Conservation (phyloP, 1,139 yeast genomes). For the Pichia sp. region DNA sequence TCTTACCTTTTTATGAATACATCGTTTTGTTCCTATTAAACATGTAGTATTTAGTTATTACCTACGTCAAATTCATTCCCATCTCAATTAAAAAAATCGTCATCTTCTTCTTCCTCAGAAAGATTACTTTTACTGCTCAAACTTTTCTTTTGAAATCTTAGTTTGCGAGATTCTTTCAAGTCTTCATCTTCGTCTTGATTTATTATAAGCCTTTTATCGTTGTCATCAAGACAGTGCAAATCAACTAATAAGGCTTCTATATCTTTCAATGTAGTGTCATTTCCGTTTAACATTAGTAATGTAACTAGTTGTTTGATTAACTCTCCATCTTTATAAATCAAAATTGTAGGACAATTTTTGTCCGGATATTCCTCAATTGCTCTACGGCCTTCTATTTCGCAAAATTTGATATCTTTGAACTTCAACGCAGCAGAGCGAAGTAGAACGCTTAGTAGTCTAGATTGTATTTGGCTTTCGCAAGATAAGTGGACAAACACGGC, state of each 20-base stretch:
- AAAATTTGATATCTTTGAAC: slow-evolving; percentile 80
- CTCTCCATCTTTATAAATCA: slow-evolving; percentile 71
- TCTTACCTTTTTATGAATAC: neutral
- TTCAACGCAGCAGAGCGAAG: slow-evolving; percentile 50
- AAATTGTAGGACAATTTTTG: slow-evolving; percentile 81
- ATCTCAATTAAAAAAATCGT: slow-evolving; percentile 39
- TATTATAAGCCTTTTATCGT: slow-evolving; percentile 60
- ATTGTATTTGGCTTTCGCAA: slow-evolving; percentile 64
- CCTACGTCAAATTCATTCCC: neutral
- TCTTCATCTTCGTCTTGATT: slow-evolving; percentile 63
- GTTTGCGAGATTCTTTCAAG: slow-evolving; percentile 42
- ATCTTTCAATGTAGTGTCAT: slow-evolving; percentile 62
- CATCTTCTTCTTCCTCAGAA: slow-evolving; percentile 35
- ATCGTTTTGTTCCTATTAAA: neutral
- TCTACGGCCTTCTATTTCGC: slow-evolving; percentile 82
- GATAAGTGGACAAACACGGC: slow-evolving; percentile 79
- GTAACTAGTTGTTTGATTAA: slow-evolving; percentile 79
- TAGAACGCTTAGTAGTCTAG: slow-evolving; percentile 60
- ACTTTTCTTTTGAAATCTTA: slow-evolving; percentile 54
- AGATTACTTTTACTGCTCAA: slow-evolving; percentile 35
- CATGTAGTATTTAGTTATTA: neutral
- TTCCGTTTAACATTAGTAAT: slow-evolving; percentile 78
- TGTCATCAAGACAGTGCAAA: slow-evolving; percentile 56
- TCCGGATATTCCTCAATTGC: slow-evolving; percentile 93
- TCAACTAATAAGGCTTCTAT: slow-evolving; percentile 66